Evolutionary conservation across 2,329 filamentous ascomycete species (phyloP).

Genomic region (Fonsecaea multimorphosa): DNA sequence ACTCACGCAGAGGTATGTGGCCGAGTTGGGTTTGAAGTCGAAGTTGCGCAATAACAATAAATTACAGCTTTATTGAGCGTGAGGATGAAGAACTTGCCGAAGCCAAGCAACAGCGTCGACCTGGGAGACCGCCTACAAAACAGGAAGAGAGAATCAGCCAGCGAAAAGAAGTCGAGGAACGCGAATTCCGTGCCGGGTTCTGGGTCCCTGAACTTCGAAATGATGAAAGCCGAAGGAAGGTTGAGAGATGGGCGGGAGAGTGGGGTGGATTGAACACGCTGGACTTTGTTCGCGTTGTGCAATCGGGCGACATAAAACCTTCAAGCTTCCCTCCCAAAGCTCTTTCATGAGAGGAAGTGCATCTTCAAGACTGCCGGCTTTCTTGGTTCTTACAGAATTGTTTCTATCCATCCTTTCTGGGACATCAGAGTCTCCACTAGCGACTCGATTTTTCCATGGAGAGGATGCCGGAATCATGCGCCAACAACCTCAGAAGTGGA

Average conservation of each 20-base stretch:
- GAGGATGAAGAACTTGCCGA: constrained; percentile 48
- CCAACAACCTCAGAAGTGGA: background rate
- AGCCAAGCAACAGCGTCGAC: constrained; percentile 71
- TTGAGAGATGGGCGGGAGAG: constrained; percentile 79
- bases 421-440: background rate
- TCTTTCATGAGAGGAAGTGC: constrained; percentile 47
- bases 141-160: constrained; percentile 78
- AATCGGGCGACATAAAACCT: constrained; percentile 67
- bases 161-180: constrained; percentile 71
- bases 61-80: constrained; percentile 47
- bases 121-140: constrained; percentile 78
- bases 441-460: background rate
- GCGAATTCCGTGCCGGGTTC: constrained; percentile 83
- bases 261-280: constrained; percentile 81
- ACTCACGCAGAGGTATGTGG: constrained; percentile 64
- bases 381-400: too few species aligned
- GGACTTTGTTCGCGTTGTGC: constrained; percentile 76
- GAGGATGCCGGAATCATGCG: too few species aligned
- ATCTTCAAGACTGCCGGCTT: background rate
- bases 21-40: background rate
- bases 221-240: constrained; percentile 66
- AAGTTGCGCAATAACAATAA: constrained; percentile 25
- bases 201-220: constrained; percentile 77
- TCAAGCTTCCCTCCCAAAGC: constrained; percentile 79
- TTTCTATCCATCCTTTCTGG: background rate